Evolutionary conservation across 108 stramenopile species (phyloP), one percentile per base, ranked within the genome.

Genomic region (Cyclotella kingstonii): DNA sequence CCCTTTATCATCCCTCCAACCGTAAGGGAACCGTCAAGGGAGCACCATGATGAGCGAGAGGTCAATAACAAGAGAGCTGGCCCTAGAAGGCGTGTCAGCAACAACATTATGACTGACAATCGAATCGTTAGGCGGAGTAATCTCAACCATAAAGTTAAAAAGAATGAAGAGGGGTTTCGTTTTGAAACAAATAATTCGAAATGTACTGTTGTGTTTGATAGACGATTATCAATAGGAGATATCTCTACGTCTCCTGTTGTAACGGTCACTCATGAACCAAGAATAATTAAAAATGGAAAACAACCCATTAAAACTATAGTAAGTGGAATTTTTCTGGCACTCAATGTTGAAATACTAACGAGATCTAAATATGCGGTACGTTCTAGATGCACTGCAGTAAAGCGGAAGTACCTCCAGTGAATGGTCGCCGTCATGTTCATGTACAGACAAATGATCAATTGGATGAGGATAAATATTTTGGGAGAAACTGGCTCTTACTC

Each of bases 111-210:
- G 61, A 17, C 19, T 5, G 49, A 63, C 36, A 21, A 36, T 6
- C 48, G 61, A 5, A 49, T 63, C 27, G 49, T 58, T 28, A 5
- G 57, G 27, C 10, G 57, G 31, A 58, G 42, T 42, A 28, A 27
- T 43, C 44, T 44, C 26, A 29, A n/a, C 27, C 26, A 40, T 17
- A 28, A 25, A 27, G 2, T 46, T 7, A 4, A 18, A 46, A 46
- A 22, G 5, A 2, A 46, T 46, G 18, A 46, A 18, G 5, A 3
- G 2, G 1, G 3, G 1, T 2, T 18, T 1, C 2, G 9, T 18
- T 46, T 18, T 7, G 9, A 36, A 1, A 7, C 19, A 46, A 10
- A 7, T 18, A 18, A 46, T 22, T 22, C 45, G 45, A 18, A 18
- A 22, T 46, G 21, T 22, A 46, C 23, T 2, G 18, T 46, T 4